phyloP scores from a whole-genome alignment of 2,329 filamentous ascomycete genomes.

The Moelleriella libera region DNA sequence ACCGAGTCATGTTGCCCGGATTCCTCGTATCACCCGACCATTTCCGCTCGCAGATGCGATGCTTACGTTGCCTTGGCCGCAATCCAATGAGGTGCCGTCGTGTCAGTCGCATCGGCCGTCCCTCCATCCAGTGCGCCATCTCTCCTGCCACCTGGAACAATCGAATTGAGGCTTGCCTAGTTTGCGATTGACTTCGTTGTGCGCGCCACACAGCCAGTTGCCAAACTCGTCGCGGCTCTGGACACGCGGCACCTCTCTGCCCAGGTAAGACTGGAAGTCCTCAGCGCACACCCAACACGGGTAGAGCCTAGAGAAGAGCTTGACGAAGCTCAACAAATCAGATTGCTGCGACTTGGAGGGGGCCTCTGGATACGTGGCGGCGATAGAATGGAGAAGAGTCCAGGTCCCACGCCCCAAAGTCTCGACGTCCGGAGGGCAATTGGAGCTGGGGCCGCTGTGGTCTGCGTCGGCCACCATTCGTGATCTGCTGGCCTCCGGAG shows the following conservation, averaged over 20 bases:
- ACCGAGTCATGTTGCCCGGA: not conserved
- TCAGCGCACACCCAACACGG: conserved; percentile 93
- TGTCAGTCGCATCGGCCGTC: conserved; percentile 46
- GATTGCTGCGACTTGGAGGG: conserved; percentile 57
- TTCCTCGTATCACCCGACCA: not conserved
- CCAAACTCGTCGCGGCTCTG: conserved; percentile 57
- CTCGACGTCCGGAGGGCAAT: conserved; percentile 88
- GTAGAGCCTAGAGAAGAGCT: conserved; percentile 72
- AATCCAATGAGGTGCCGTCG: not conserved
- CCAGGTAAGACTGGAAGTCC: conserved; percentile 77
- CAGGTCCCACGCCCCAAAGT: conserved; percentile 75
- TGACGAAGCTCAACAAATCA: conserved; percentile 66
- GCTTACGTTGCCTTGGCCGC: not conserved
- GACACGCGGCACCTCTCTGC: conserved; percentile 49
- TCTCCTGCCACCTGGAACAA: conserved; percentile 79
- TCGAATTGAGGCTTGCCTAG: conserved; percentile 86
- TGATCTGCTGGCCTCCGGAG: conserved; percentile 7
- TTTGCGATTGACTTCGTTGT: conserved; percentile 81
- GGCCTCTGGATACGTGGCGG: conserved; percentile 65
- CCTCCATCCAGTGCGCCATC: conserved; percentile 85
- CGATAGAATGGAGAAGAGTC: conserved; percentile 87
- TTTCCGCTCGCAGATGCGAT: not conserved
- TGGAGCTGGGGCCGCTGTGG: conserved; percentile 28
- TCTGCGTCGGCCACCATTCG: conserved; percentile 15
- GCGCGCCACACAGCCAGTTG: conserved; percentile 70